Evolutionary conservation across 1,139 yeast species (phyloP), one percentile per base, ranked within the genome.

Genomic region (Eremothecium sinecaudum): DNA sequence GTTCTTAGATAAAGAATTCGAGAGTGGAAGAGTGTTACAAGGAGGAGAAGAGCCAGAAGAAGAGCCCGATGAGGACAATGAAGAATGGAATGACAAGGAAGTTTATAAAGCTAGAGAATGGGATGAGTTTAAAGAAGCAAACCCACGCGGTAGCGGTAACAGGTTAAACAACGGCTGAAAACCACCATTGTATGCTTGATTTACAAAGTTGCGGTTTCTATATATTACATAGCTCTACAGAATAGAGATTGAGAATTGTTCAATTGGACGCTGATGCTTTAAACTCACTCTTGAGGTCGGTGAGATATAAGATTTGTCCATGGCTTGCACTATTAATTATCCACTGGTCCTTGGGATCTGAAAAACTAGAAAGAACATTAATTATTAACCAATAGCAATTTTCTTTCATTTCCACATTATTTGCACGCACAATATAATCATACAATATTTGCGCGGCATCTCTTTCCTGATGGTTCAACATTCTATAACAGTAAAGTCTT

Each of bases 41-140:
- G 71, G 72, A 14, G 69, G 69, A 16, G 57, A 56, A 18, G 51
- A 55, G 2, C 44, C 55, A 10, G 66, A 37, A 9, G 71, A 68
- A 28, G 74, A 71, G 31, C 68, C 63, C 18, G 75, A 73, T 39
- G 74, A 69, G 34, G 79, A 73, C 37, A 62, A 70, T 41, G 50
- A 58, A 17, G 65, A 59, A 11, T 66, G 61, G 43, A 66, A 63
- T 16, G 79, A 76, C 43, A 52, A 53, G 21, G 72, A 72, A 44
- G 75, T 83, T 0, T 72, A 73, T 44, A 70, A 76, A 49, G 75
- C 79, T 37, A 67, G 98, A 43, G 69, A 71, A 34, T 90, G 97
- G 96, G 97, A 90, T 58, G 92, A 81, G 43, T 90, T 92, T 68
- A 77, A 76, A 33, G 99, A 90, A 46, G 75, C 75, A 5, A 75